Evolutionary conservation across 108 stramenopile species (phyloP), one percentile per base, ranked within the genome.

Genomic region (Nitzschia sp.): DNA sequence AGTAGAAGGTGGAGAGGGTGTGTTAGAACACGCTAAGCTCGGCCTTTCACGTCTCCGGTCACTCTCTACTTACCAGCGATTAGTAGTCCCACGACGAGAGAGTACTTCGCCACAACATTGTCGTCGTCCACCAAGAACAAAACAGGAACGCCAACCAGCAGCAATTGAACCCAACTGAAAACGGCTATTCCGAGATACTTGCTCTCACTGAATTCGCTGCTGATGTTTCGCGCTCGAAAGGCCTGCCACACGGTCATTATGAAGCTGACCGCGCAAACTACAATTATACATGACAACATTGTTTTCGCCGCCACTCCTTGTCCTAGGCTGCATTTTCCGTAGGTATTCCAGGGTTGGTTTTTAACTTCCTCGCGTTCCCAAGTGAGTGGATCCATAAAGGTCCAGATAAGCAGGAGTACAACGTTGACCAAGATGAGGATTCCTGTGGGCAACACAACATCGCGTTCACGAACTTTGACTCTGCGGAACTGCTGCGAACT

Each of bases 151-250:
- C 82, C 82, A 17, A 80, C 48, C 11, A 74, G 18, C 3, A 62
- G 29, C 18, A 80, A 46, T 64, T 83, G 77, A 21, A 80, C 35
- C 82, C 82, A 83, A 54, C 80, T 55, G 31, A 57, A 77, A 6
- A 78, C 23, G 34, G 80, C 84, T 5, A 78, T 54, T 21, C 80
- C 84, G 15, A 85, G 35, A 35, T 57, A 61, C 49, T 71, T 71
- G n/a, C 60, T 60, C 56, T 81, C 80, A 36, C 68, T 76, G 64
- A 78, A 76, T 36, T 81, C 77, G 53, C 65, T 71, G 21, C 70
- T 62, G 18, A 77, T 65, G 46, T 74, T 70, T 15, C 80, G 35
- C 13, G 74, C 80, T 26, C 35, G 25, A 26, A 63, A 81, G 30
- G 71, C 80, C 48, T 81, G 56, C 13, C 19, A 18, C 9, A 59